Base-by-base conservation (phyloP, 2,329 filamentous ascomycete species). In the Ramularia endophylla region DNA sequence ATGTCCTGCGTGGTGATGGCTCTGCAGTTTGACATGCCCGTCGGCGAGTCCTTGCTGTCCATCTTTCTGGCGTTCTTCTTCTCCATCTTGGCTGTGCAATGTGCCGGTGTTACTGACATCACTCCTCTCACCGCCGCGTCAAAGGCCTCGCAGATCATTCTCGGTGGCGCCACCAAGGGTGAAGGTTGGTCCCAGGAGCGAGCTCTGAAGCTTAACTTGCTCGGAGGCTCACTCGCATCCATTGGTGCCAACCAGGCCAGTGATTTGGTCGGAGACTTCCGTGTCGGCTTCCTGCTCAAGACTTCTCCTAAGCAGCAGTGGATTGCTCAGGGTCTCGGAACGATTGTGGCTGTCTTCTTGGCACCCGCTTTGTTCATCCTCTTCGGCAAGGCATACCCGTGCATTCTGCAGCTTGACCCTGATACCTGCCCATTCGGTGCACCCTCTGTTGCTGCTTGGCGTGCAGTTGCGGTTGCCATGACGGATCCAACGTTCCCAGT, bases 111-210 rank as follows among this genome's bases (percentile, higher is more conserved):
- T 16, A 59, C 72, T 12, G 77, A 81, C 51, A 74, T 74, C 51
- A 79, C 80, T 0, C 81, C 81, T 0, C 66, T 84, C 2, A 83
- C 80, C 3, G 78, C 81, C 3, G 78, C 78, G 0, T 73, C 79
- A 50, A 85, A 84, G 63, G 80, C 80, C 4, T 81, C 78, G 2
- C 81, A 84, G 65, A 75, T 84, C 42, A 71, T 85, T 40, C 78
- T 81, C 34, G 80, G 80, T 50, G 80, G 75, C 37, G 78, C 79
- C 20, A 83, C 80, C 27, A 71, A 71, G 28, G 70, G 73, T 48
- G 67, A 74, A 43, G 65, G 72, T 48, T 75, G 72, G 61, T 54
- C 62, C 1, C 50, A 74, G 41, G 51, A 63, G 5, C 61, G 74
- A 12, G 77, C 80, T 1, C 81, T 83, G 63, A 68, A 71, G 37